Conservation (phyloP, 2,329 filamentous ascomycete genomes). For the Colletotrichum navitas region DNA sequence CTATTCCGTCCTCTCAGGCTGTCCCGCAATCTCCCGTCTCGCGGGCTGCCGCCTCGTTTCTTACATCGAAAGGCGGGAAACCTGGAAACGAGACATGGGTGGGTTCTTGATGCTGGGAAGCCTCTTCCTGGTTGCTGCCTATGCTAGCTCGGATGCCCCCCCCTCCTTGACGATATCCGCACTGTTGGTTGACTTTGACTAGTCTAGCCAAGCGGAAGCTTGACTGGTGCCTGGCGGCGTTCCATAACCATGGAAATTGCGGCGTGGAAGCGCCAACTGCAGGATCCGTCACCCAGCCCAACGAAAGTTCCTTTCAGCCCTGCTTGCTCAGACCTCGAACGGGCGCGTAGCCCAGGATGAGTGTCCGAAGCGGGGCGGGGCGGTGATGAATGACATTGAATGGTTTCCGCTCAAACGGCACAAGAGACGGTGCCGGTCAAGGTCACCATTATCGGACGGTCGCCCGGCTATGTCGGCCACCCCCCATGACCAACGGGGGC, state of each 20-base stretch:
- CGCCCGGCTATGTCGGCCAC: constrained; percentile 31
- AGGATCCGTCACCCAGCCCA: constrained; percentile 6
- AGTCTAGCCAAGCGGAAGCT: neutral
- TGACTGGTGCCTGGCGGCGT: neutral
- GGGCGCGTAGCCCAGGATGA: constrained; percentile 23
- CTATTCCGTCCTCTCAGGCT: constrained; percentile 25
- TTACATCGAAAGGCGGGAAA: neutral
- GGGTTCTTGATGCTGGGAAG: neutral
- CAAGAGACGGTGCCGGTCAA: constrained; percentile 25
- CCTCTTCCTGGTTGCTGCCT: neutral
- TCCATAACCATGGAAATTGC: neutral
- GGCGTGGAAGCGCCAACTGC: neutral
- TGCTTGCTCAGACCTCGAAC: neutral
- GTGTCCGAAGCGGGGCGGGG: constrained; percentile 12
- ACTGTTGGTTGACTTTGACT: neutral
- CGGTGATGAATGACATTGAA: neutral
- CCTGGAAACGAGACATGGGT: neutral
- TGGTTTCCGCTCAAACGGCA: constrained; percentile 32
- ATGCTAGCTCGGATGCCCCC: neutral
- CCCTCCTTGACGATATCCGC: neutral
- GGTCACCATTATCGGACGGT: constrained; percentile 11
- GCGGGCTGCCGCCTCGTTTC: too few species aligned
- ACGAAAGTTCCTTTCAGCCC: constrained; percentile 1
- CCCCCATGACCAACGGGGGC: neutral
- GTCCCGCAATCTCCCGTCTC: neutral